Evolutionary conservation across 2,329 filamentous ascomycete species (phyloP).

Genomic region (Alternaria burnsii): DNA sequence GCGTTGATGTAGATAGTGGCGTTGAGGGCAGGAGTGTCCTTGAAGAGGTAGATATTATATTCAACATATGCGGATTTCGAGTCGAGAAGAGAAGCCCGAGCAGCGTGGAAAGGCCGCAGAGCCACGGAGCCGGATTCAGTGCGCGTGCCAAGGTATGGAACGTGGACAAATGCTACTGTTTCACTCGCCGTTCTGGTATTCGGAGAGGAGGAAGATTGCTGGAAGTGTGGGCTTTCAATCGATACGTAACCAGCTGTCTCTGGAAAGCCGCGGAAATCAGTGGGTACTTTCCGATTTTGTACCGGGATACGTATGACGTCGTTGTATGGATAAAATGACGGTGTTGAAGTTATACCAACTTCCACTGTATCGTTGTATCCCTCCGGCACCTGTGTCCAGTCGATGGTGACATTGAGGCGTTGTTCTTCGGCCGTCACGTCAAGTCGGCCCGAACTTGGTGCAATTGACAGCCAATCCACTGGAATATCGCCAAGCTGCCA

Average conservation of each 20-base stretch:
- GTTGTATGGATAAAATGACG: conserved; percentile 25
- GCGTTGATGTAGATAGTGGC: conserved; percentile 45
- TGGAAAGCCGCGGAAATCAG: conserved; percentile 24
- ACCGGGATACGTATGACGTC: conserved; percentile 28
- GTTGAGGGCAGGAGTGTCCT: conserved; percentile 24
- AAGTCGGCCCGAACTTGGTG: conserved; percentile 21
- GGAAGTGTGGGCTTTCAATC: conserved; percentile 29
- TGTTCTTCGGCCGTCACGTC: conserved; percentile 21
- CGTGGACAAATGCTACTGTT: conserved; percentile 19
- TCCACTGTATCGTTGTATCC: conserved; percentile 21
- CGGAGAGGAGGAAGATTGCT: conserved; percentile 5
- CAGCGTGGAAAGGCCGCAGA: conserved; percentile 22
- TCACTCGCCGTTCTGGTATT: background rate
- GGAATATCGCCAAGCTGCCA: conserved; percentile 27
- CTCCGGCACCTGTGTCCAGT: conserved; percentile 24
- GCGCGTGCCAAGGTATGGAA: conserved; percentile 25
- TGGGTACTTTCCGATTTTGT: conserved; percentile 18
- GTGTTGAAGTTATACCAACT: conserved; percentile 20
- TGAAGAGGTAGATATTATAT: conserved; percentile 31
- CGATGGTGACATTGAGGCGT: conserved; percentile 27
- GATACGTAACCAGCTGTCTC: conserved; percentile 27
- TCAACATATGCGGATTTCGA: conserved; percentile 22
- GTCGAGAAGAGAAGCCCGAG: conserved; percentile 16
- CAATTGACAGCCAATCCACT: conserved; percentile 25
- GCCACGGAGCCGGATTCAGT: conserved; percentile 26